A percentile compares a stretch with the other conserved stretches of the same genome.
These are phyloP conservation scores for Penicillium sumatraense DNA, from an alignment of 2,329 filamentous ascomycete genomes.

Conservation along the genomic window DNA sequence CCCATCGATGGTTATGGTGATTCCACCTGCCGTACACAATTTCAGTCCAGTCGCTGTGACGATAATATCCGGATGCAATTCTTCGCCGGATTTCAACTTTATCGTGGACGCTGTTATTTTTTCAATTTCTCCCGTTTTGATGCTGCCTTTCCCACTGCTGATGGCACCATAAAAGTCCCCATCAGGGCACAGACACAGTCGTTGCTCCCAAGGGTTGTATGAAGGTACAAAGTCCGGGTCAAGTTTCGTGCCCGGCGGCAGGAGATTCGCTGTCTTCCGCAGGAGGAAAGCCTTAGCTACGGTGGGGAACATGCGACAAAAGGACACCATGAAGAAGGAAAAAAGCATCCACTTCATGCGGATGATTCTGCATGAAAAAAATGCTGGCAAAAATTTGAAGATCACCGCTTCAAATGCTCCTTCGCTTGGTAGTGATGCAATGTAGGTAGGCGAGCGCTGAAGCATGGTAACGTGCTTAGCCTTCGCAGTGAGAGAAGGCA, in stretches of 20 bases:
- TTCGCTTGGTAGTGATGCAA: conserved; percentile 57
- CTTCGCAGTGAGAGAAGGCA: conserved; percentile 70
- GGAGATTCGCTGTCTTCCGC: conserved; percentile 48
- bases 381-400: conserved; percentile 38
- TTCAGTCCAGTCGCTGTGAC: conserved; percentile 51
- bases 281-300: conserved; percentile 53
- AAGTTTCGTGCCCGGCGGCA: conserved; percentile 60
- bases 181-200: conserved; percentile 71
- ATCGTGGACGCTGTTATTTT: conserved; percentile 52
- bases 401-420: conserved; percentile 19
- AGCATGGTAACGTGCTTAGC: conserved; percentile 75
- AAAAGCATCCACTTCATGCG: conserved; percentile 56
- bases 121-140: conserved; percentile 62
- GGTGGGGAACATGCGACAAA: conserved; percentile 60
- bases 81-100: conserved; percentile 40
- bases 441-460: conserved; percentile 76
- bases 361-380: conserved; percentile 32
- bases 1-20: conserved; percentile 44
- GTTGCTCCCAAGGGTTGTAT: conserved; percentile 74
- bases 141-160: conserved; percentile 54
- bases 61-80: conserved; percentile 48
- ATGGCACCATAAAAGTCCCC: conserved; percentile 63
- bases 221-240: conserved; percentile 67
- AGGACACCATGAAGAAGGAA: conserved; percentile 55
- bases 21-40: conserved; percentile 44